Conservation (phyloP, 164 flowering plant species). For the Platanus orientalis region DNA sequence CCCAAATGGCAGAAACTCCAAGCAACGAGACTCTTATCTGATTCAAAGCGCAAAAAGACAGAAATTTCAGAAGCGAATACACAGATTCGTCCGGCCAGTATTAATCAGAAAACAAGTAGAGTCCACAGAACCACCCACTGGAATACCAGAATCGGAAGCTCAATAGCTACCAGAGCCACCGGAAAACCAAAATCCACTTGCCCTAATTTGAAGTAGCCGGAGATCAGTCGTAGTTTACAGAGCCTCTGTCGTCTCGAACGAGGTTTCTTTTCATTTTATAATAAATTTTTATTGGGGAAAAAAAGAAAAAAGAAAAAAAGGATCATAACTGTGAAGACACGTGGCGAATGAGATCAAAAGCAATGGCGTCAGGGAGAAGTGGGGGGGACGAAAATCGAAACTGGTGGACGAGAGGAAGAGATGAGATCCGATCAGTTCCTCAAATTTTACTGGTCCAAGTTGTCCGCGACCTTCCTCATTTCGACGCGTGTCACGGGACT, state of each 20-base stretch:
- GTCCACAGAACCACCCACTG: neutral
- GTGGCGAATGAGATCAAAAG: slow-evolving; percentile 2
- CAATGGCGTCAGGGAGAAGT: neutral
- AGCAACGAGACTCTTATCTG: no score
- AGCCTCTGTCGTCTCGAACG: slow-evolving; percentile 1
- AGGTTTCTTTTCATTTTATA: neutral
- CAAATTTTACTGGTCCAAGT: neutral
- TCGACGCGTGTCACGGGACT: slow-evolving; percentile 1
- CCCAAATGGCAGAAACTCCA: no score
- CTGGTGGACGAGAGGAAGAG: slow-evolving; percentile 10
- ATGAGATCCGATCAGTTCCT: slow-evolving; percentile 14
- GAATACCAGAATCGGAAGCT: neutral
- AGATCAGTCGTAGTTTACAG: neutral
- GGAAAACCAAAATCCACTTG: no score
- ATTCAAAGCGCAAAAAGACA: no score
- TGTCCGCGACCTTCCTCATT: no score
- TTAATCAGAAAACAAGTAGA: no score
- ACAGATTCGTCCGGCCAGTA: no score
- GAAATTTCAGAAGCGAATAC: no score
- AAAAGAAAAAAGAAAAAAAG: no score
- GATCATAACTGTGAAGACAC: slow-evolving; percentile 5
- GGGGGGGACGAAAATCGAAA: neutral
- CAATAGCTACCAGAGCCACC: no score
- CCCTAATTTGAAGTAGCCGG: neutral
- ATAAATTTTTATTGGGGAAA: no score